phyloP scores from a whole-genome alignment of 495 filamentous ascomycete species.

The Penicillium nucicola region DNA sequence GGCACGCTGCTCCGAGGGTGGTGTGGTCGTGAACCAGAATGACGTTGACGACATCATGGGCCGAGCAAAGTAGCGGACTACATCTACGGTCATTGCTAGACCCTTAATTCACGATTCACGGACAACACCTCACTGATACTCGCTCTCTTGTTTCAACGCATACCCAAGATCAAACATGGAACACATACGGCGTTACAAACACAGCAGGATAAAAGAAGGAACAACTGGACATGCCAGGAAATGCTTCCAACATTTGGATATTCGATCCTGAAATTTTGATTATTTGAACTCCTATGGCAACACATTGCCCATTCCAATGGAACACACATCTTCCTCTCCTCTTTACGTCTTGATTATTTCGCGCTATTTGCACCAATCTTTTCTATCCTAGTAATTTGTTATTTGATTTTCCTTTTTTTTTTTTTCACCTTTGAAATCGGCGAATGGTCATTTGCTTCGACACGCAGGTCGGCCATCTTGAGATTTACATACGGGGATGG shows the following conservation, averaged over 20 bases:
- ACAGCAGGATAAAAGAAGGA: conserved; percentile 16
- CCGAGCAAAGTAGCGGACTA: conserved; percentile 36
- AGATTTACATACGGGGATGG: background rate
- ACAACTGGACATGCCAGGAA: background rate
- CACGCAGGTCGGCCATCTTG: conserved; percentile 1
- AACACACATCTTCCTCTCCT: background rate
- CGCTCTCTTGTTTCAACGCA: conserved; percentile 20
- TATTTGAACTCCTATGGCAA: conserved; percentile 1
- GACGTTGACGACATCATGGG: conserved; percentile 83
- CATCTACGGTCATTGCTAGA: background rate
- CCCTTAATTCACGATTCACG: conserved; percentile 22
- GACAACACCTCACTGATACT: conserved; percentile 14
- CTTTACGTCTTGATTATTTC: background rate
- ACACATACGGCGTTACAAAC: conserved; percentile 25
- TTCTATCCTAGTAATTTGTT: background rate
- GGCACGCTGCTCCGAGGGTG: conserved; percentile 89
- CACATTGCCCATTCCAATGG: background rate
- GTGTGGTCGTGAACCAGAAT: conserved; percentile 85
- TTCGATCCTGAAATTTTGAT: background rate
- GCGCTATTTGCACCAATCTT: background rate
- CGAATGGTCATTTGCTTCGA: conserved; percentile 13
- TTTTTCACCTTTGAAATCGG: conserved; percentile 6
- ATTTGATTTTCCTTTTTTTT: background rate
- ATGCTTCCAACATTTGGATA: background rate
- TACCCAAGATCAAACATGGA: conserved; percentile 28